Conservation (phyloP, 106 monocot genomes). For the Dioscorea dumetorum region DNA sequence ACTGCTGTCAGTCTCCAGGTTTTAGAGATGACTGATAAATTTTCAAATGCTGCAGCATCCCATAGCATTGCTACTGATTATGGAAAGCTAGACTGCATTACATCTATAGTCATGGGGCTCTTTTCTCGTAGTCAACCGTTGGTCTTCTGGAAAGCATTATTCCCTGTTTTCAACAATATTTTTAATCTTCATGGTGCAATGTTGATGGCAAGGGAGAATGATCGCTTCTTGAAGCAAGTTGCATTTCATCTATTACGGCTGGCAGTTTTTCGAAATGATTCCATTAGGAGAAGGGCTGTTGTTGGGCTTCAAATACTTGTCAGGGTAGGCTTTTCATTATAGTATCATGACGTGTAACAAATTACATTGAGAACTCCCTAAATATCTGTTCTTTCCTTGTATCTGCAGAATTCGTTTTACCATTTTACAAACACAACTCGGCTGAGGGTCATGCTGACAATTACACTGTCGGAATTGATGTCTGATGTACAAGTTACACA, state of each 20-base stretch:
- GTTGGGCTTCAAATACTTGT: conserved; percentile 88
- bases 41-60: conserved; percentile 69
- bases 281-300: conserved; percentile 84
- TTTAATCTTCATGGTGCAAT: conserved; percentile 91
- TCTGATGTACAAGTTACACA: conserved; percentile 98
- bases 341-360: neutral
- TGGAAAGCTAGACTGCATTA: conserved; percentile 91
- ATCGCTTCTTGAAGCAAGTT: conserved; percentile 96
- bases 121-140: conserved; percentile 89
- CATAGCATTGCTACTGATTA: conserved; percentile 87
- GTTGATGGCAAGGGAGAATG: conserved; percentile 97
- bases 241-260: conserved; percentile 98
- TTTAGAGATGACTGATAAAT: conserved; percentile 79
- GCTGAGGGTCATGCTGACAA: conserved; percentile 91
- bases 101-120: conserved; percentile 80
- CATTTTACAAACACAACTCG: conserved; percentile 76
- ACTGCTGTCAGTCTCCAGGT: conserved; percentile 90
- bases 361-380: neutral
- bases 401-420: conserved; percentile 74
- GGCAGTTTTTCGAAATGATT: conserved; percentile 94
- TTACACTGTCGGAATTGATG: conserved; percentile 95
- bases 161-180: conserved; percentile 70
- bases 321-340: conserved; percentile 41
- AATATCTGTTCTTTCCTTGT: conserved; percentile 5
- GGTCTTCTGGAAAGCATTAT: conserved; percentile 77